These are phyloP conservation scores for Candida tunisiensis DNA, from an alignment of 1,139 yeast species.

Conservation along the genomic window DNA sequence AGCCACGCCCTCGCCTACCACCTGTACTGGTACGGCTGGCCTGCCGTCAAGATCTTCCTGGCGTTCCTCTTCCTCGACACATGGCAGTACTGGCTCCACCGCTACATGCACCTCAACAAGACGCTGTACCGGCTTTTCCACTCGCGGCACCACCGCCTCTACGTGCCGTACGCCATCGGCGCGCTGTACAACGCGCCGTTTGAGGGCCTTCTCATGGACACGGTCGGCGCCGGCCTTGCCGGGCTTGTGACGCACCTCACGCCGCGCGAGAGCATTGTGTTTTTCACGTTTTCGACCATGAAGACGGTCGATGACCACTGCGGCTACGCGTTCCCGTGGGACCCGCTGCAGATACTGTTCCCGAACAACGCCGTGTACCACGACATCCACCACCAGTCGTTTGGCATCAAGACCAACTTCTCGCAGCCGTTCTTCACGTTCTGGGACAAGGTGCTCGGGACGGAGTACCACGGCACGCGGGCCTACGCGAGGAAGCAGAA, in stretches of 20 bases:
- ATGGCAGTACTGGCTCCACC: constrained; percentile 89
- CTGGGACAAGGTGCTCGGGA: constrained; percentile 66
- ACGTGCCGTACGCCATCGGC: constrained; percentile 94
- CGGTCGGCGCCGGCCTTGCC: constrained; percentile 83
- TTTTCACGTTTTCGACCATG: constrained; percentile 78
- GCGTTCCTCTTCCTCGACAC: constrained; percentile 74
- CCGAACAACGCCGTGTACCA: constrained; percentile 94
- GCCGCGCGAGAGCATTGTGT: constrained; percentile 57
- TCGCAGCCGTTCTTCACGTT: constrained; percentile 95
- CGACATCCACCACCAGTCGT: constrained; percentile 92
- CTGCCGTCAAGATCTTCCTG: constrained; percentile 33
- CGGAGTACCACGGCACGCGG: constrained; percentile 43
- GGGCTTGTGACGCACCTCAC: constrained; percentile 42
- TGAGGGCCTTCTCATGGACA: constrained; percentile 85
- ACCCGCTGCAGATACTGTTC: constrained; percentile 73
- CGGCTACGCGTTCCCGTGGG: constrained; percentile 85
- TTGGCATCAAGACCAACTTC: constrained; percentile 86
- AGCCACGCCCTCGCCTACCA: constrained; percentile 19
- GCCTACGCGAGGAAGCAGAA: constrained; percentile 18
- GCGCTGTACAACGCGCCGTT: constrained; percentile 88
- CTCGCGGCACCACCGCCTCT: constrained; percentile 83
- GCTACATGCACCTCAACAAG: constrained; percentile 74
- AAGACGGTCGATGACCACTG: constrained; percentile 98
- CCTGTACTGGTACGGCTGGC: constrained; percentile 28
- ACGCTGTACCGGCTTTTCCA: constrained; percentile 65